Conservation (phyloP, 2,329 filamentous ascomycete species). For the Bipolaris sorokiniana region DNA sequence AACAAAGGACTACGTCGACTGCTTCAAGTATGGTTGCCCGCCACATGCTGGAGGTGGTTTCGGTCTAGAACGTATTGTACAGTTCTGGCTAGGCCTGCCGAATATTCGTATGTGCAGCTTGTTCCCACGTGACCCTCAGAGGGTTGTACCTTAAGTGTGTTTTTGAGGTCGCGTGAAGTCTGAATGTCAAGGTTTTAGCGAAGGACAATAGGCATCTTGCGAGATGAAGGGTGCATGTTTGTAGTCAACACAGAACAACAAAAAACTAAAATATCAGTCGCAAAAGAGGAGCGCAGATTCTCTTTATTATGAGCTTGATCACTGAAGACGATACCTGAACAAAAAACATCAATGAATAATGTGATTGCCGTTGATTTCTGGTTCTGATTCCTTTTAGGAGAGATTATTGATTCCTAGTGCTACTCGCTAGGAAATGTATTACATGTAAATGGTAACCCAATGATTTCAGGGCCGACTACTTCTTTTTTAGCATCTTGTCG, state of each 20-base stretch:
- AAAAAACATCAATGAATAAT: too few relatives aligned
- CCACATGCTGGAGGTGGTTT: constrained; percentile 70
- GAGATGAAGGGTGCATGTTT: not conserved
- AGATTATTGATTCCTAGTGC: too few relatives aligned
- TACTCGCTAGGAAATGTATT: too few relatives aligned
- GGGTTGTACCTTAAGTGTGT: constrained; percentile 54
- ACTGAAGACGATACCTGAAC: too few relatives aligned
- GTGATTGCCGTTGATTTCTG: too few relatives aligned
- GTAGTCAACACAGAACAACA: not conserved
- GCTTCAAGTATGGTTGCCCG: constrained; percentile 68
- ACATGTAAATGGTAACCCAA: too few relatives aligned
- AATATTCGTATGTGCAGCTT: constrained; percentile 67
- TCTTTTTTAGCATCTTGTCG: too few relatives aligned
- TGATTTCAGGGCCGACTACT: too few relatives aligned
- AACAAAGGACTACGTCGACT: constrained; percentile 68
- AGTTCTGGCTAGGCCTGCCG: constrained; percentile 69
- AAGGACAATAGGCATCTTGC: not conserved
- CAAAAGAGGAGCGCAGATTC: not conserved
- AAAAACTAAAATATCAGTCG: not conserved
- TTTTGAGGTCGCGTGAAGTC: not conserved
- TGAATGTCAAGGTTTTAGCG: not conserved
- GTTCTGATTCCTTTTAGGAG: too few relatives aligned
- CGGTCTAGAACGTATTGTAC: constrained; percentile 70
- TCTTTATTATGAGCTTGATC: not conserved
- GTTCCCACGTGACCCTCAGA: constrained; percentile 68